These are phyloP conservation scores for Pythium dissotocum DNA, from an alignment of 352 stramenopile genomes.

Conservation along the genomic window DNA sequence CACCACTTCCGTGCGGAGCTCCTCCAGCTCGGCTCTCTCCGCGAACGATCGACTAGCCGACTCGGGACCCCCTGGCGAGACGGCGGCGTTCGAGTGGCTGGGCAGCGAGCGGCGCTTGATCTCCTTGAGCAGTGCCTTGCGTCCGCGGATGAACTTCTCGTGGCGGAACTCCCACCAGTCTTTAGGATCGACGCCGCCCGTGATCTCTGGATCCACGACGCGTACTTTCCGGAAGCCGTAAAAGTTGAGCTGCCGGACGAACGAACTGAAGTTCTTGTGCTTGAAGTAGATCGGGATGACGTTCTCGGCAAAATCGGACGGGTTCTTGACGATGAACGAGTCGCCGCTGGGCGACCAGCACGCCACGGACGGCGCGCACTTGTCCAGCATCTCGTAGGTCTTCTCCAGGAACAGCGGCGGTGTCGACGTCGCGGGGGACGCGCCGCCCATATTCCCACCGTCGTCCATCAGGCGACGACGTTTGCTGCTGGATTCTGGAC, in stretches of 20 bases:
- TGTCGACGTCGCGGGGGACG: not conserved
- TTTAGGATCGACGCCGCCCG: constrained; percentile 43
- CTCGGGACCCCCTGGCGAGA: constrained; percentile 13
- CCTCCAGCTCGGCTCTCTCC: constrained; percentile 73
- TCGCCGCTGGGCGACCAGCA: constrained; percentile 77
- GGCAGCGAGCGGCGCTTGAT: constrained; percentile 60
- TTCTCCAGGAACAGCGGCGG: constrained; percentile 86
- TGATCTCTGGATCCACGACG: constrained; percentile 41
- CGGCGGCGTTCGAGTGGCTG: constrained; percentile 8
- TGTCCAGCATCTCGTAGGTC: constrained; percentile 89
- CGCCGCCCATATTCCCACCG: not conserved
- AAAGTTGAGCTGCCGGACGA: constrained; percentile 92
- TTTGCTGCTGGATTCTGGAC: constrained; percentile 26
- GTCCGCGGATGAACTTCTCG: constrained; percentile 75
- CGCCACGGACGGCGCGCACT: constrained; percentile 67
- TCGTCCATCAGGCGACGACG: constrained; percentile 17
- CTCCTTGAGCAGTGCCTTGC: constrained; percentile 67
- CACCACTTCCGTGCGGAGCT: constrained; percentile 56
- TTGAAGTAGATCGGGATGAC: constrained; percentile 92
- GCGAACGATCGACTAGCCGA: constrained; percentile 27
- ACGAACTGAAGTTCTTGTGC: constrained; percentile 92
- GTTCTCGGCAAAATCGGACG: constrained; percentile 77
- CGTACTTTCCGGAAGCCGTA: constrained; percentile 90
- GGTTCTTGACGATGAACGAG: constrained; percentile 90
- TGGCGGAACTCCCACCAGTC: constrained; percentile 89